Evolutionary conservation across 768 basidiomycete species (phyloP).

Genomic region (Hemileccinum impolitum): DNA sequence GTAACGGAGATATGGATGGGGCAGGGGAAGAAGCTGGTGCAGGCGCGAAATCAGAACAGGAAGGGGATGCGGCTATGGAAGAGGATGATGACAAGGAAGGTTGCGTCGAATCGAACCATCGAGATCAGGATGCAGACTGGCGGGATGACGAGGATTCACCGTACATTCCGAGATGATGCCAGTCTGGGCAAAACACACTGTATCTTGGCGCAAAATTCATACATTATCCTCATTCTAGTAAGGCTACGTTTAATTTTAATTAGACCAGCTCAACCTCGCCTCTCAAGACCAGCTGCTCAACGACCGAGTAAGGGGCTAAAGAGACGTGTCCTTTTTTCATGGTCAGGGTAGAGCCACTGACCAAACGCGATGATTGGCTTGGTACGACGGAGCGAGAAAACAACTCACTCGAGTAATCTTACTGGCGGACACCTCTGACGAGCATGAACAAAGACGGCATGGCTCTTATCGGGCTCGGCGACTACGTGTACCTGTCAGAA

Average conservation of each 20-base stretch:
- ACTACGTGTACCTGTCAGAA: conserved; percentile 45
- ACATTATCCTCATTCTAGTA: conserved; percentile 10
- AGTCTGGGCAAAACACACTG: not conserved
- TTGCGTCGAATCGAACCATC: conserved; percentile 36
- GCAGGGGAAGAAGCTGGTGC: conserved; percentile 35
- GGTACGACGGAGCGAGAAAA: not conserved
- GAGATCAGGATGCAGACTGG: conserved; percentile 43
- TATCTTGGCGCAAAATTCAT: conserved; percentile 10
- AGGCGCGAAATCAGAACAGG: conserved; percentile 37
- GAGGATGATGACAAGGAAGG: conserved; percentile 45
- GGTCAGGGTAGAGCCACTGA: conserved; percentile 66
- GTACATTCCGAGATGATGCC: conserved; percentile 36
- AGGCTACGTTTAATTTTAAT: conserved; percentile 22
- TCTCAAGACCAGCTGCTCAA: conserved; percentile 68
- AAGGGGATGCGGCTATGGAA: conserved; percentile 35
- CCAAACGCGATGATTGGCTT: not conserved
- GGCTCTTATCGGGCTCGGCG: conserved; percentile 68
- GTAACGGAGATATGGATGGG: conserved; percentile 33
- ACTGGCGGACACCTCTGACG: conserved; percentile 64
- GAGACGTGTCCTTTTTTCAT: conserved; percentile 83
- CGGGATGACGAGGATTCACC: conserved; percentile 42
- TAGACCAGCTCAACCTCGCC: conserved; percentile 78
- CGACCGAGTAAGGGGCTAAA: conserved; percentile 68
- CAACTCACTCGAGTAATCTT: conserved; percentile 63
- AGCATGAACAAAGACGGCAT: conserved; percentile 81